Conservation (phyloP, 75 land plant genomes). For the Pseudotsuga menziesii region DNA sequence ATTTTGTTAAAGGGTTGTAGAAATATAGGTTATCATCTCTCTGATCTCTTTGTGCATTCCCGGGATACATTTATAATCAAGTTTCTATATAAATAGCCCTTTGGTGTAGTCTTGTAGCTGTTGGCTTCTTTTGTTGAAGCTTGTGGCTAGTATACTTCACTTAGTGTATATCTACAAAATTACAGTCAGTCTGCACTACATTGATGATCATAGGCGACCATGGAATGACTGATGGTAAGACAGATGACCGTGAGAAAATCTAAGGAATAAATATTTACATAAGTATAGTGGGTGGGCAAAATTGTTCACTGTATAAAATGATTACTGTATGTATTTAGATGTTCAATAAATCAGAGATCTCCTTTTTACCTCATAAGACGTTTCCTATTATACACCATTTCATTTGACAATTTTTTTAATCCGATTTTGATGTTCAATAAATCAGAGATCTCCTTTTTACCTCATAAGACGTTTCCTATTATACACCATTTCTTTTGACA, state of each 20-base stretch:
- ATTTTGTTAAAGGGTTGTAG: background rate
- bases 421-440: too few relatives aligned
- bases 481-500: too few relatives aligned
- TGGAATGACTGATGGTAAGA: background rate
- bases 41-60: background rate
- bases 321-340: too few relatives aligned
- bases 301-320: too few relatives aligned
- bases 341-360: too few relatives aligned
- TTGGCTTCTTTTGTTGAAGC: constrained; percentile 8
- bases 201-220: background rate
- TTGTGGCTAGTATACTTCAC: background rate
- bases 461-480: too few relatives aligned
- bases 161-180: constrained; percentile 8
- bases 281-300: background rate
- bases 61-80: background rate
- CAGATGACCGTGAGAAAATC: background rate
- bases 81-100: constrained; percentile 3
- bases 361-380: too few relatives aligned
- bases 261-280: background rate
- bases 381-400: too few relatives aligned
- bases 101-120: constrained; percentile 8
- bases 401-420: too few relatives aligned
- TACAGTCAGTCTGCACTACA: background rate
- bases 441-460: too few relatives aligned
- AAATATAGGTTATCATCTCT: background rate